A percentile compares a stretch with the other conserved stretches of the same genome.
phyloP scores from a whole-genome alignment of 73 alveolate genomes.

The Breviolum minutum region DNA sequence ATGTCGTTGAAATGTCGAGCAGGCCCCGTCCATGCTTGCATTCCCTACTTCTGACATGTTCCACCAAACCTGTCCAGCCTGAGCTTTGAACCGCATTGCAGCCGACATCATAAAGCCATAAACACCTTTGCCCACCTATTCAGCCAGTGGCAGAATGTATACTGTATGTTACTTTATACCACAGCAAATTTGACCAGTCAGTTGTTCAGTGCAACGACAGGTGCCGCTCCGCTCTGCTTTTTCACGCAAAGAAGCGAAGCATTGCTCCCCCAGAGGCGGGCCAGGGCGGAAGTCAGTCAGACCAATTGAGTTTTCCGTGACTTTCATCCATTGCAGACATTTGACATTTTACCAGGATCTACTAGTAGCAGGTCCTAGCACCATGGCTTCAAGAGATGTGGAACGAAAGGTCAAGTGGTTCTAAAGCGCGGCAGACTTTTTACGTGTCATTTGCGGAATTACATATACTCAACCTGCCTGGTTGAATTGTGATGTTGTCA shows the following conservation, averaged over 20 bases:
- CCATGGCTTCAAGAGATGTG: not conserved
- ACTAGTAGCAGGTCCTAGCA: no score
- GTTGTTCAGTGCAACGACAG: not conserved
- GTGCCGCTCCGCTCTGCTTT: conserved; percentile 46
- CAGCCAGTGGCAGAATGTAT: not conserved
- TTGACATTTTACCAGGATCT: no score
- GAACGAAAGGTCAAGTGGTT: not conserved
- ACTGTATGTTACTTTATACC: not conserved
- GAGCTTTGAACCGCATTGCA: not conserved
- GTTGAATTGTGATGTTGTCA: no score
- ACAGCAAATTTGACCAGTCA: not conserved
- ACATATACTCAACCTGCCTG: no score
- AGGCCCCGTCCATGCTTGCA: not conserved
- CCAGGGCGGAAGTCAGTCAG: not conserved
- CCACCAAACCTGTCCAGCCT: not conserved
- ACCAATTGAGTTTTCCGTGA: no score
- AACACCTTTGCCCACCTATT: not conserved
- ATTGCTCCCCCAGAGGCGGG: conserved; percentile 68
- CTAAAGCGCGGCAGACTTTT: no score
- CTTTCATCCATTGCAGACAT: no score
- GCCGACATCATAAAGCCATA: not conserved
- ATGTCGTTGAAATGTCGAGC: conserved; percentile 58
- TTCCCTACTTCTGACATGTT: not conserved
- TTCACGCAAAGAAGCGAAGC: conserved; percentile 59
- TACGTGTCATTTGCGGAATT: no score